Base-by-base conservation (phyloP, 2,329 filamentous ascomycete species). In the Metarhizium rileyi region DNA sequence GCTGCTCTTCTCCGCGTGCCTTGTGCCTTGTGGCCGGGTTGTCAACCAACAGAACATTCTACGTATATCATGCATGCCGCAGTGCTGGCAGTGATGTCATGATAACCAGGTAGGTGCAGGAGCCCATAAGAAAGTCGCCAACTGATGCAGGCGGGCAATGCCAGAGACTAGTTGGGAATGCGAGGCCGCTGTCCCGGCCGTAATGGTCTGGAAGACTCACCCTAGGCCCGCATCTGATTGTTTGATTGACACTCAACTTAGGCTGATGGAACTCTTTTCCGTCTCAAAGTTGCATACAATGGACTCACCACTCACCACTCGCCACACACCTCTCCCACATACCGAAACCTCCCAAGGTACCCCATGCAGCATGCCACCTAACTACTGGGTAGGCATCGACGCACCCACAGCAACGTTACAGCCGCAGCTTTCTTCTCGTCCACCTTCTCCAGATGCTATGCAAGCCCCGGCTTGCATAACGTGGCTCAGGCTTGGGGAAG, bases 351-450 rank as follows among this genome's bases (percentile, higher is more conserved):
- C n/a, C n/a, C 33, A 40, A 25, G 25, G 38, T 26, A 18, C 35
- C 35, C n/a, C n/a, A n/a, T n/a, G 16, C 33, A n/a, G 9, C 46
- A 51, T 35, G 14, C 26, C 36, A 45, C 40, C 49, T 42, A n/a
- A n/a, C n/a, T n/a, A n/a, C n/a, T n/a, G n/a, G n/a, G n/a, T n/a
- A 18, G 36, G 23, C 25, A 8, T 18, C 28, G 16, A 42, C 41
- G 46, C 50, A 48, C 25, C 53, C 50, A 49, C 47, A 52, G 57
- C 56, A 59, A 59, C 57, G 57, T 59, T 59, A 59, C 57, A 57
- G 48, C 50, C 54, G 50, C 50, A 48, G 52, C 52, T 51, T 53
- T 51, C 53, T 53, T 16, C 23, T 28, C 7, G 5, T 10, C 5
- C 16, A 16, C 22, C 8, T 33, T 42, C 42, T 26, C 27, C 27